Conservation (phyloP, 176 grass and related monocot genomes). For the Rhipidocladum racemiflorum region DNA sequence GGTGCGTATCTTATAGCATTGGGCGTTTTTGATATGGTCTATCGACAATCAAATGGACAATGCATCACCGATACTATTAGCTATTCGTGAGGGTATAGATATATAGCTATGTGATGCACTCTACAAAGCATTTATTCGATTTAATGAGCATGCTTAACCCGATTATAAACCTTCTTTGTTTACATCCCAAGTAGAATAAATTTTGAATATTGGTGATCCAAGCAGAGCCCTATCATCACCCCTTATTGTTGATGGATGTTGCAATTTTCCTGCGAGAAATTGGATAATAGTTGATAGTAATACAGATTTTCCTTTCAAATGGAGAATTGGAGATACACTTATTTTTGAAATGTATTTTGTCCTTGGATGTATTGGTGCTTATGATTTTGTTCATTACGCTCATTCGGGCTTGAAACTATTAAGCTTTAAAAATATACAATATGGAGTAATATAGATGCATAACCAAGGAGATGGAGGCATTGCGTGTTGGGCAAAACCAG, state of each 20-base stretch:
- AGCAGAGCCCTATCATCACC: background rate
- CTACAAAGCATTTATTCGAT: too few relatives aligned
- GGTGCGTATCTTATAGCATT: background rate
- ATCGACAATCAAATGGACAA: background rate
- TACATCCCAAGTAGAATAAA: background rate
- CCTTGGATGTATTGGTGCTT: conserved; percentile 1
- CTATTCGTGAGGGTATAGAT: background rate
- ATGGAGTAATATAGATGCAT: conserved; percentile 12
- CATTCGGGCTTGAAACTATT: conserved; percentile 8
- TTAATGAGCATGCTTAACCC: background rate
- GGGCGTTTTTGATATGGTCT: background rate
- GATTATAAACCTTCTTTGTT: background rate
- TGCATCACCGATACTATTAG: background rate
- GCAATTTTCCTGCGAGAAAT: background rate
- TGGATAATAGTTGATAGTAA: background rate
- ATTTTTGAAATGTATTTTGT: background rate
- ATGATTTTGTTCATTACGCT: conserved; percentile 8
- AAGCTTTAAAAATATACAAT: conserved; percentile 3
- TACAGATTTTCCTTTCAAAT: background rate
- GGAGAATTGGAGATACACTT: background rate
- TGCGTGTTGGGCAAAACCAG: conserved; percentile 16
- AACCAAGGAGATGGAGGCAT: conserved; percentile 40
- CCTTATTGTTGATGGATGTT: background rate
- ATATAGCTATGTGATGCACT: background rate
- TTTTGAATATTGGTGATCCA: background rate